phyloP scores from a whole-genome alignment of 768 basidiomycete species.

The Xerocomus spinulosus region DNA sequence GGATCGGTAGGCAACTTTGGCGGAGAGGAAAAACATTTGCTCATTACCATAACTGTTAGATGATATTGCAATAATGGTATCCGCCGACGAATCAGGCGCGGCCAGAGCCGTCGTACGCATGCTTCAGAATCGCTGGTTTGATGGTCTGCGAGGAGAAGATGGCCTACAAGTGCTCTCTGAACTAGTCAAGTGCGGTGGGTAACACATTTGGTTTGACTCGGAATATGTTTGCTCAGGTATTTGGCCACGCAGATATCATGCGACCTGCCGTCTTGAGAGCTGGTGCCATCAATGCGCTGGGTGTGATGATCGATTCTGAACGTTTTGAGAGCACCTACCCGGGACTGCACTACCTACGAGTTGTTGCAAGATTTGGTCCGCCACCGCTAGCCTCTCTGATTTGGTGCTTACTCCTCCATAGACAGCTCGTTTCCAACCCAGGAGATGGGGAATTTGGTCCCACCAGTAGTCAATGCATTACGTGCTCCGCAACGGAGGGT shows the following conservation, averaged over 20 bases:
- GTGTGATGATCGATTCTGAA: conserved; percentile 13
- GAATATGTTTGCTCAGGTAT: background rate
- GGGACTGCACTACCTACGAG: conserved; percentile 22
- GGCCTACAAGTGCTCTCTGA: conserved; percentile 16
- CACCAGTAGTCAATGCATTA: conserved; percentile 13
- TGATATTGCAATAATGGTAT: conserved; percentile 11
- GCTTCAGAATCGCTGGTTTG: conserved; percentile 28
- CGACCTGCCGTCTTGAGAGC: conserved; percentile 13
- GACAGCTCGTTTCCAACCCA: background rate
- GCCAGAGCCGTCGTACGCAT: conserved; percentile 13
- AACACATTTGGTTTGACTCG: no score
- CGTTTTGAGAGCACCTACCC: conserved; percentile 10
- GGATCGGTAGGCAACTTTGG: conserved; percentile 16
- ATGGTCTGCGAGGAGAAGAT: conserved; percentile 25
- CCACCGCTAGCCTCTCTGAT: background rate
- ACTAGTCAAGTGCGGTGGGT: conserved; percentile 23
- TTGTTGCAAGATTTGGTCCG: conserved; percentile 18
- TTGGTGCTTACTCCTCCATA: background rate
- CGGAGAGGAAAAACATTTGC: background rate
- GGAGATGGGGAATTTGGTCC: conserved; percentile 10
- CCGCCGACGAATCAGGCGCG: conserved; percentile 2
- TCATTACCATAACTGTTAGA: conserved; percentile 9
- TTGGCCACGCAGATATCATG: conserved; percentile 11
- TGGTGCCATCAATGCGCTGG: conserved; percentile 10
- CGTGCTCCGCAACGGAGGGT: conserved; percentile 12